Percentiles rank a stretch among this genome's conserved stretches.
Evolutionary conservation across 2,329 filamentous ascomycete species (phyloP).

Genomic region (Trichophyton rubrum): DNA sequence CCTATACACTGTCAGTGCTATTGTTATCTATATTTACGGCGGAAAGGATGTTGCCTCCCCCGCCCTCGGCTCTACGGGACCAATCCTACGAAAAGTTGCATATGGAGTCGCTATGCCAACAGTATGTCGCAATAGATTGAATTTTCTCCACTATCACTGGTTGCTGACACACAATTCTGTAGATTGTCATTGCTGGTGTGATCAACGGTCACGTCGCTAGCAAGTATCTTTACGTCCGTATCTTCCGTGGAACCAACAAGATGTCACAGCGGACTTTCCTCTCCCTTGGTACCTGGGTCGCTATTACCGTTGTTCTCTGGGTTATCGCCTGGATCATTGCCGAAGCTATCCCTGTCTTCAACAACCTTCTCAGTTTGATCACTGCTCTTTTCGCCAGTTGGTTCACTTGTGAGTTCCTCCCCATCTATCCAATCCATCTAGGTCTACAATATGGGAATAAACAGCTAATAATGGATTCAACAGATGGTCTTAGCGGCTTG

Average conservation of each 20-base stretch:
- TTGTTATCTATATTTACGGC: slow-evolving; percentile 56
- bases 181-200: slow-evolving; percentile 57
- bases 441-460: background rate
- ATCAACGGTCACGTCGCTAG: slow-evolving; percentile 56
- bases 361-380: slow-evolving; percentile 52
- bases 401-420: slow-evolving; percentile 44
- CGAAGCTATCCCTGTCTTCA: slow-evolving; percentile 57
- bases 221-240: slow-evolving; percentile 53
- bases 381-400: slow-evolving; percentile 52
- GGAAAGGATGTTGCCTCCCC: slow-evolving; percentile 51
- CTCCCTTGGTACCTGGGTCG: slow-evolving; percentile 47
- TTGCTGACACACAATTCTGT: background rate
- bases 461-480: background rate
- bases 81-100: slow-evolving; percentile 48
- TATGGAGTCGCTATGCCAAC: slow-evolving; percentile 59
- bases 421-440: background rate
- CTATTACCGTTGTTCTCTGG: slow-evolving; percentile 45
- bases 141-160: background rate
- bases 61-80: slow-evolving; percentile 51
- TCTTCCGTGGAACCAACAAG: slow-evolving; percentile 49
- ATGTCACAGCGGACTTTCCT: slow-evolving; percentile 40
- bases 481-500: slow-evolving; percentile 30
- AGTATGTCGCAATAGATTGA: slow-evolving; percentile 16
- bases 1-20: slow-evolving; percentile 54
- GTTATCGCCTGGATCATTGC: slow-evolving; percentile 54